Base-by-base conservation (phyloP, 202 grass and related monocot genomes). In the Bolboschoenoplectus hybrid region DNA sequence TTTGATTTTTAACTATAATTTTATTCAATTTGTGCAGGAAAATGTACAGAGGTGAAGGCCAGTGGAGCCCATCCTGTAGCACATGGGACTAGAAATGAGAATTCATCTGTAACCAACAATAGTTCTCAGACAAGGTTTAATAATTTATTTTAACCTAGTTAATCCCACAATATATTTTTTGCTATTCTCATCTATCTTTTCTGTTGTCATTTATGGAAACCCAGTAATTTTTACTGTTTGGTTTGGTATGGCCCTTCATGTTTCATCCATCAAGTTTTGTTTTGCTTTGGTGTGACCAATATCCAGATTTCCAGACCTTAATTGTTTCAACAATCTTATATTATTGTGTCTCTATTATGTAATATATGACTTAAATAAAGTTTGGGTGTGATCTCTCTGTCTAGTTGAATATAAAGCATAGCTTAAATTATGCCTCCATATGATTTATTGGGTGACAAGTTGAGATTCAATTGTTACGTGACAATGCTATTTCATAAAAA, bases 41-140 rank as follows among this genome's bases (percentile, higher is more conserved):
- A 89, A 81, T 77, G 41, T 74, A 81, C 66, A 84, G 66, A 70
- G 58, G 50, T 80, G 65, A 90, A 86, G 80, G 84, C 75, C 56
- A 92, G 88, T 71, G 87, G 73, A 47, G 73, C 5, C 49, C 26
- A 13, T 53, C 47, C 49, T 12, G 75, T 70, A 81, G 49, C 88
- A 86, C 88, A 89, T 70, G 82, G 84, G 67, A 19, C 82, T 46
- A 83, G 88, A 55, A 79, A 85, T 84, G 71, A 63, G 83, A 85
- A 91, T 81, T 86, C 85, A 61, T 81, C 90, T 88, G 79, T 76
- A 78, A 80, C 90, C 58, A 89, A 88, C 92, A 87, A 88, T 78
- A 66, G 70, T 85, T 89, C 88, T 85, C 90, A 90, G 77, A 92
- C 84, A 89, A 94, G 92, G 94, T 97, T 51, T 87, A 91, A 89